A percentile compares a stretch with the other conserved stretches of the same genome.
These are phyloP conservation scores for Candida insectorum DNA, from an alignment of 805 yeast genomes.

Conservation along the genomic window DNA sequence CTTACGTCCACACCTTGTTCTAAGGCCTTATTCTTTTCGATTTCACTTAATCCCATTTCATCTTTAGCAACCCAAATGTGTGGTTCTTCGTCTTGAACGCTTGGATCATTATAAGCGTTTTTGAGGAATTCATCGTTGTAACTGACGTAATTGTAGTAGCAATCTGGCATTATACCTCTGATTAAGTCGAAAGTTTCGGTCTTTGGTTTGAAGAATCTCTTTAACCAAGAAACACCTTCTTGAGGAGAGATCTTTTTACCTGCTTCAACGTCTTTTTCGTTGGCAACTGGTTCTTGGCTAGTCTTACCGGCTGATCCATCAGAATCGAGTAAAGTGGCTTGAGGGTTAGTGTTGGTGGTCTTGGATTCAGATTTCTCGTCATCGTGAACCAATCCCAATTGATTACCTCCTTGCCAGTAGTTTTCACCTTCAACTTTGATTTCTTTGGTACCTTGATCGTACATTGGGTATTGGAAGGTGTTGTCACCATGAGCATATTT, in stretches of 20 bases:
- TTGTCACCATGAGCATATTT: slow-evolving; percentile 44
- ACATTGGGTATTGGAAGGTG: slow-evolving; percentile 51
- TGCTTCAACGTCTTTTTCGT: slow-evolving; percentile 8
- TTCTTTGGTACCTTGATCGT: slow-evolving; percentile 64
- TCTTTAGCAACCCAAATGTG: slow-evolving; percentile 72
- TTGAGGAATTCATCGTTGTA: slow-evolving; percentile 39
- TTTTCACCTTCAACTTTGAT: slow-evolving; percentile 49
- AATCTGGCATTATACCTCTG: slow-evolving; percentile 43
- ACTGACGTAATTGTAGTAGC: slow-evolving; percentile 37
- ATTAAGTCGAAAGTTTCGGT: slow-evolving; percentile 44
- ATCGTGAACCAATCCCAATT: slow-evolving; percentile 27
- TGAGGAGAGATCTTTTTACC: slow-evolving; percentile 11
- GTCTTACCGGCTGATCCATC: slow-evolving; percentile 11
- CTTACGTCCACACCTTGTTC: slow-evolving; percentile 52
- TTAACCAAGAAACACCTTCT: slow-evolving; percentile 26
- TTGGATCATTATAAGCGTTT: slow-evolving; percentile 54
- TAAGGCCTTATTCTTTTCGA: slow-evolving; percentile 54
- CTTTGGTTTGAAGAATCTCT: slow-evolving; percentile 46
- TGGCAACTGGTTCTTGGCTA: slow-evolving; percentile 9
- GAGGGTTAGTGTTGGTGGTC: slow-evolving; percentile 18
- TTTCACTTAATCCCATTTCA: slow-evolving; percentile 60
- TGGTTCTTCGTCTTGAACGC: slow-evolving; percentile 54
- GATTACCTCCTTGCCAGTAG: slow-evolving; percentile 44
- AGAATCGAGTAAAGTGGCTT: slow-evolving; percentile 7
- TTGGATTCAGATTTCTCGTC: slow-evolving; percentile 3